Conservation (phyloP, 306 rosid species). For the Rosa persica region DNA sequence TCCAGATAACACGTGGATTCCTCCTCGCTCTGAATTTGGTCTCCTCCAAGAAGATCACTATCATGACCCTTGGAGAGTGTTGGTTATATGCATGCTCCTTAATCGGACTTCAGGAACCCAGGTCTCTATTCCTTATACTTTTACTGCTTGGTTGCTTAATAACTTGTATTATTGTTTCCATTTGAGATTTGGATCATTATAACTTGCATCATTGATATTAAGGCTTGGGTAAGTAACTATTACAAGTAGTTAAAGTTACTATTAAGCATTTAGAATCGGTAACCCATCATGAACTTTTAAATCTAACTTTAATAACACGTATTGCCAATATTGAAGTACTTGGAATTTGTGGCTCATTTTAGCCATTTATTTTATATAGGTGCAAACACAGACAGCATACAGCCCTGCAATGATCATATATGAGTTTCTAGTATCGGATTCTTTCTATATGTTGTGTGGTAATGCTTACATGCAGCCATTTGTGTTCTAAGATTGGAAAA, state of each 20-base stretch:
- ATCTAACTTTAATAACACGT: neutral
- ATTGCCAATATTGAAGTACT: neutral
- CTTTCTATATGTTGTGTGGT: neutral
- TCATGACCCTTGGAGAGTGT: conserved; percentile 76
- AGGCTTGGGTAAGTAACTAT: neutral
- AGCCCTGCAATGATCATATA: neutral
- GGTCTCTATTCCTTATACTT: conserved; percentile 33
- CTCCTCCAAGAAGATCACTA: conserved; percentile 70
- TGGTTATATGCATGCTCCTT: conserved; percentile 69
- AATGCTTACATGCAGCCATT: neutral
- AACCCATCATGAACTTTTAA: neutral
- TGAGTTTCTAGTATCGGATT: neutral
- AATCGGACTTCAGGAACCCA: conserved; percentile 54
- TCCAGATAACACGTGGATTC: conserved; percentile 56
- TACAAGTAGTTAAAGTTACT: neutral
- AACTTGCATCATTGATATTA: neutral
- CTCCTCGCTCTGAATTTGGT: conserved; percentile 50
- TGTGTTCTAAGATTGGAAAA: neutral
- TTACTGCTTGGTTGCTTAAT: neutral
- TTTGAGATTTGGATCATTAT: neutral
- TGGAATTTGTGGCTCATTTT: neutral
- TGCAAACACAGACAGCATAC: neutral
- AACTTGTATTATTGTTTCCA: neutral
- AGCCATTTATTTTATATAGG: neutral
- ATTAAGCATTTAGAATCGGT: neutral